A percentile compares a stretch with the other conserved stretches of the same genome.
These are phyloP conservation scores for Colletotrichum liaoningense DNA, from an alignment of 2,329 filamentous ascomycete species.

Conservation along the genomic window DNA sequence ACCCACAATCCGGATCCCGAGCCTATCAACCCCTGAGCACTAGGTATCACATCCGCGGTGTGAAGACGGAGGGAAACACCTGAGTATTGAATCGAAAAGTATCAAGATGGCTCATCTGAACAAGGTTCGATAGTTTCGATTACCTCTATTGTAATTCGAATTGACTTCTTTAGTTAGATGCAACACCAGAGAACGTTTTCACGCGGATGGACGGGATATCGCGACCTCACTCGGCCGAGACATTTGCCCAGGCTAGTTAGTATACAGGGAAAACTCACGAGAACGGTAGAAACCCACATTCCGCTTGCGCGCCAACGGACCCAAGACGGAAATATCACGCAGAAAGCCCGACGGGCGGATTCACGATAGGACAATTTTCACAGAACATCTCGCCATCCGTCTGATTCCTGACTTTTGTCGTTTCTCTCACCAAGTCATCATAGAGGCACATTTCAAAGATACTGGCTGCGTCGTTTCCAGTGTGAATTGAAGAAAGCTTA, in stretches of 20 bases:
- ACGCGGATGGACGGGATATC: too few relatives aligned
- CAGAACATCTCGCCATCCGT: neutral
- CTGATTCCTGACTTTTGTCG: neutral
- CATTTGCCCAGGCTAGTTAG: neutral
- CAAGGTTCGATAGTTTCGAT: neutral
- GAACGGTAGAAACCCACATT: neutral
- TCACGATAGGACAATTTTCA: neutral
- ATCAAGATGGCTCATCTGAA: neutral
- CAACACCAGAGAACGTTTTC: neutral
- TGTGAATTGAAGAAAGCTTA: neutral
- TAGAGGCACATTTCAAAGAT: neutral
- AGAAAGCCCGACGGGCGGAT: neutral
- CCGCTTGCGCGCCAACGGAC: neutral
- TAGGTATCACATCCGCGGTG: neutral
- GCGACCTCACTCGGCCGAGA: neutral
- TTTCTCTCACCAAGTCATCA: too few relatives aligned
- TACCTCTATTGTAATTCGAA: fast-evolving
- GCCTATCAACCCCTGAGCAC: neutral
- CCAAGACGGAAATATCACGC: neutral
- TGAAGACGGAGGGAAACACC: neutral
- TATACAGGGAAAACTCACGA: neutral
- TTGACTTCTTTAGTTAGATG: neutral
- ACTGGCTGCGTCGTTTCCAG: too few relatives aligned
- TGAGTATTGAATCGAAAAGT: neutral
- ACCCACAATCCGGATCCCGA: neutral